Conservation (phyloP, 2,329 filamentous ascomycete genomes). For the Xylaria sp. region DNA sequence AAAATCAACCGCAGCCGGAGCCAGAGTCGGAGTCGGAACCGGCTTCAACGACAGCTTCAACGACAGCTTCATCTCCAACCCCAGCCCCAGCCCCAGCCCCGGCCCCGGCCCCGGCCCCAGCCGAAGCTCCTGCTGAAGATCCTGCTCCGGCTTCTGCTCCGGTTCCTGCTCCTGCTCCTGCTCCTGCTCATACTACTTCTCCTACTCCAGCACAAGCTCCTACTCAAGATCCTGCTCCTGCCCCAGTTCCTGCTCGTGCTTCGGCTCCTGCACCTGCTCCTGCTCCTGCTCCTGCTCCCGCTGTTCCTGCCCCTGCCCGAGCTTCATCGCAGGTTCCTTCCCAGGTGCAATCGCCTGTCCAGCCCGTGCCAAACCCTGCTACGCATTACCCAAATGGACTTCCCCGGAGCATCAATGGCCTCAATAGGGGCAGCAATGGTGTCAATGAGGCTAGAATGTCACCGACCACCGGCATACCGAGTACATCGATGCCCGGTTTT, state of each 20-base stretch:
- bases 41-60: slow-evolving; percentile 3
- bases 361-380: slow-evolving; percentile 4
- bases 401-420: slow-evolving; percentile 24
- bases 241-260: too few species aligned
- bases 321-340: neutral
- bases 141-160: slow-evolving; percentile 2
- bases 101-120: neutral
- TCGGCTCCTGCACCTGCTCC: too few species aligned
- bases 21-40: slow-evolving; percentile 4
- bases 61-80: too few species aligned
- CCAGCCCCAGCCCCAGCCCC: too few species aligned
- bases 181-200: too few species aligned
- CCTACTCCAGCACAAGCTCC: too few species aligned
- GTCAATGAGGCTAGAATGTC: slow-evolving; percentile 4
- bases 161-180: slow-evolving; percentile 1
- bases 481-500: slow-evolving; percentile 6
- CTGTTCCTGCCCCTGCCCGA: neutral
- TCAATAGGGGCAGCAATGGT: slow-evolving; percentile 10
- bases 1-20: neutral
- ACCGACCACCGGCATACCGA: neutral
- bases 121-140: neutral
- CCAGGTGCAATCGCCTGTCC: slow-evolving; percentile 4
- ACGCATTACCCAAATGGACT: slow-evolving; percentile 23
- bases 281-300: neutral
- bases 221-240: too few species aligned